Evolutionary conservation across 352 stramenopile genomes (phyloP).

Genomic region (Phytophthora aleatoria): DNA sequence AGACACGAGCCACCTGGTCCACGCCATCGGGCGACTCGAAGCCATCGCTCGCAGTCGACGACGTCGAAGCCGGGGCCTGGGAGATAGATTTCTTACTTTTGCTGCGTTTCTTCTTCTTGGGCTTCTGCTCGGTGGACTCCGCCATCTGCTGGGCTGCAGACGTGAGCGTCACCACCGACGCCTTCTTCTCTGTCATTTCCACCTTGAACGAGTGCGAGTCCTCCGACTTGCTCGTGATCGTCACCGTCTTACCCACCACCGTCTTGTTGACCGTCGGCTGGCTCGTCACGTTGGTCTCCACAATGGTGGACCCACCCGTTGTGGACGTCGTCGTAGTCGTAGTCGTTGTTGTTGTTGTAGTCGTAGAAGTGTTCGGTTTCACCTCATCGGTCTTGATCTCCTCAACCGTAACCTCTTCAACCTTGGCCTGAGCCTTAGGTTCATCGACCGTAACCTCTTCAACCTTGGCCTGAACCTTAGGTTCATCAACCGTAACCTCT

Average conservation of each 20-base stretch:
- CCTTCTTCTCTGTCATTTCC: conserved; percentile 42
- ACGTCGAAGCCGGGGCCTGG: conserved; percentile 21
- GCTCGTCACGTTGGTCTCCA: conserved; percentile 39
- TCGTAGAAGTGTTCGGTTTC: conserved; percentile 11
- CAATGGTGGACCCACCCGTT: conserved; percentile 24
- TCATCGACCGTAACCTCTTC: conserved; percentile 11
- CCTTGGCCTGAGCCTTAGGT: conserved; percentile 14
- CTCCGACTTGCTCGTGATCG: conserved; percentile 35
- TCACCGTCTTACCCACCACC: conserved; percentile 42
- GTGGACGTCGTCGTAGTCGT: conserved; percentile 26
- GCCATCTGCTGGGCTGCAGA: conserved; percentile 21
- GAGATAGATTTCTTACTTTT: conserved; percentile 32
- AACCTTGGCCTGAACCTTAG: not conserved
- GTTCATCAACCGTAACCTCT: conserved; percentile 3
- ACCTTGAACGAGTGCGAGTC: conserved; percentile 39
- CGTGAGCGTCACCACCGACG: conserved; percentile 29
- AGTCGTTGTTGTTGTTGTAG: conserved; percentile 7
- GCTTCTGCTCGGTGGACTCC: conserved; percentile 20
- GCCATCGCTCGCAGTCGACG: conserved; percentile 31
- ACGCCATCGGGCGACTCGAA: conserved; percentile 44
- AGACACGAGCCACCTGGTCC: conserved; percentile 28
- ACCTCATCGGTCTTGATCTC: conserved; percentile 14
- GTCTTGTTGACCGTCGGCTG: conserved; percentile 36
- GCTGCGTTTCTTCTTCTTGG: conserved; percentile 51
- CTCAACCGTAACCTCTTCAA: conserved; percentile 13